Conservation (phyloP, 1,284 basidiomycete species). For the Microbotryum violaceum region DNA sequence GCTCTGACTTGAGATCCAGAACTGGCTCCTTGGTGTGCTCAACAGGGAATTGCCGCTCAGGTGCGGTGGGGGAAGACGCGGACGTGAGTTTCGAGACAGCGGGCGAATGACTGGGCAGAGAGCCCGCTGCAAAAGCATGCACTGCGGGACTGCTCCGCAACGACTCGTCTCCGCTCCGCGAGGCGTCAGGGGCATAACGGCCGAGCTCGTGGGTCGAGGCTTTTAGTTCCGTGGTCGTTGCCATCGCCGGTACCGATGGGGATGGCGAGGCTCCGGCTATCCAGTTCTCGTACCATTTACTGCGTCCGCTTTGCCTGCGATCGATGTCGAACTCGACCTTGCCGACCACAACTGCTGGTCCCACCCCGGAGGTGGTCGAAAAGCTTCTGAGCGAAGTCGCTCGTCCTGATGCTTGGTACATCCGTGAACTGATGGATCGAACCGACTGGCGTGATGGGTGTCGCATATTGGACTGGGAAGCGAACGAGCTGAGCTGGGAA, state of each 20-base stretch:
- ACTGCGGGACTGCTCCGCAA: neutral
- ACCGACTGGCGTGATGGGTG: slow-evolving; percentile 10
- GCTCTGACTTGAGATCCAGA: too few relatives aligned
- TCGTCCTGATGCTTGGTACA: neutral
- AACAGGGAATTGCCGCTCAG: too few relatives aligned
- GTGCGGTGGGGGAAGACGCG: too few relatives aligned
- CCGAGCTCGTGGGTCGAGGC: too few relatives aligned
- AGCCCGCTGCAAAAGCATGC: too few relatives aligned
- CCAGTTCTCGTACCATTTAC: slow-evolving; percentile 75
- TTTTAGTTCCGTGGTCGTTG: too few relatives aligned
- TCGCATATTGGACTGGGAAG: slow-evolving; percentile 10
- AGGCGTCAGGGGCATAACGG: too few relatives aligned
- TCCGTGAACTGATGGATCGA: slow-evolving; percentile 1
- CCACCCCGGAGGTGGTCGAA: slow-evolving; percentile 9
- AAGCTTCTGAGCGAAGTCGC: slow-evolving; percentile 8
- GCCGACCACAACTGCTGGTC: slow-evolving; percentile 53
- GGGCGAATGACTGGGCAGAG: too few relatives aligned
- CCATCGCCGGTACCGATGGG: too few relatives aligned
- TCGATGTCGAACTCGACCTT: slow-evolving; percentile 85
- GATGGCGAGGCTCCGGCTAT: slow-evolving; percentile 35
- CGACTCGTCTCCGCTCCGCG: neutral
- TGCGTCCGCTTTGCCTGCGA: slow-evolving; percentile 49
- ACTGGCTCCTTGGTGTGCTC: too few relatives aligned
- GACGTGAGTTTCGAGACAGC: too few relatives aligned
- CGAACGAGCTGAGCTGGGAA: slow-evolving; percentile 6